A percentile compares a stretch with the other conserved stretches of the same genome.
Conservation (phyloP, 208 protist genomes). For the Leishmania aethiopica region DNA sequence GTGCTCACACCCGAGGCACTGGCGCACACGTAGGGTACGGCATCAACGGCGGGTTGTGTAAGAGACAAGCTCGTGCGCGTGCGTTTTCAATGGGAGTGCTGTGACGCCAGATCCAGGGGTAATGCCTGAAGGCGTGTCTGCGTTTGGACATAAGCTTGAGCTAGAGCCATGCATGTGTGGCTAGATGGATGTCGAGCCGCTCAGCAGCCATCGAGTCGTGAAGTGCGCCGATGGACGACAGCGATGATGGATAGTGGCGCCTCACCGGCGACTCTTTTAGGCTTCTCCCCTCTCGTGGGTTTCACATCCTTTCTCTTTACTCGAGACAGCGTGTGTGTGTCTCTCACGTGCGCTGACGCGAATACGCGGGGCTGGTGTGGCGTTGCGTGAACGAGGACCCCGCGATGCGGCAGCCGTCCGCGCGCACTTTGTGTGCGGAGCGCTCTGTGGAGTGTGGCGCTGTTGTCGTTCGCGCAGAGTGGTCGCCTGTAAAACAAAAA, state of each 20-base stretch:
- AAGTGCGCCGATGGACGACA: neutral
- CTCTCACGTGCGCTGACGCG: neutral
- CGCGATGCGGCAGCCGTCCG: neutral
- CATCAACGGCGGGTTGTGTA: neutral
- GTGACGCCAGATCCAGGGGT: neutral
- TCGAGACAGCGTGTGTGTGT: neutral
- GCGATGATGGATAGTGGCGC: neutral
- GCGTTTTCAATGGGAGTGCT: neutral
- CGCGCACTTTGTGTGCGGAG: neutral
- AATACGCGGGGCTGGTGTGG: neutral
- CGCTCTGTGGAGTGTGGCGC: neutral
- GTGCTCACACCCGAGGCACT: conserved; percentile 7
- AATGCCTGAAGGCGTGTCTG: neutral
- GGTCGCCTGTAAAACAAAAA: neutral
- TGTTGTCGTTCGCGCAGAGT: neutral
- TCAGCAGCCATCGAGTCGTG: neutral
- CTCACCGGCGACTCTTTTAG: neutral
- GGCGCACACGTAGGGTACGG: neutral
- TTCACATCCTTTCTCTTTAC: neutral
- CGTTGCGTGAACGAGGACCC: neutral
- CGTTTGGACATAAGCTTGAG: neutral
- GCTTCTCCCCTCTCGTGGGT: neutral
- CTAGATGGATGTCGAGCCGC: neutral
- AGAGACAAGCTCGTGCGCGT: neutral
- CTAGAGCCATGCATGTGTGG: neutral